phyloP scores from a whole-genome alignment of 2,329 filamentous ascomycete species.

The Triangularia setosa region DNA sequence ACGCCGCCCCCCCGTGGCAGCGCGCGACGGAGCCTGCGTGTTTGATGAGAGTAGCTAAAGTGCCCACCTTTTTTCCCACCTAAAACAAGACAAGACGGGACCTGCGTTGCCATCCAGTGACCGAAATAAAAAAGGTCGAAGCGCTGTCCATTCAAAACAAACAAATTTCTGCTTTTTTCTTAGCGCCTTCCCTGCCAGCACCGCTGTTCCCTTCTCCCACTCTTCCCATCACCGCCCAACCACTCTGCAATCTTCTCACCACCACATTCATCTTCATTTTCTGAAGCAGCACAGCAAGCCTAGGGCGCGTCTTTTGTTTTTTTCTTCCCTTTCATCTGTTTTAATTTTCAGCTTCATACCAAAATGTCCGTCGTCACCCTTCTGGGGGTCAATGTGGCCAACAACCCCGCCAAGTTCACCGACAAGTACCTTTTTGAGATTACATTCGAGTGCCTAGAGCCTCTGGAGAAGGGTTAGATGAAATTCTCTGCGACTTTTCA shows the following conservation, averaged over 20 bases:
- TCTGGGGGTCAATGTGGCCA: slow-evolving; percentile 89
- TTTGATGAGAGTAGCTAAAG: background rate
- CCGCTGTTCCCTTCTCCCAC: background rate
- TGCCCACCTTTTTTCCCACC: background rate
- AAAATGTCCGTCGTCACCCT: slow-evolving; percentile 95
- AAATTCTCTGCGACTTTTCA: too few relatives aligned
- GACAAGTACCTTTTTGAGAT: slow-evolving; percentile 97
- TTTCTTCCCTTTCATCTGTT: background rate
- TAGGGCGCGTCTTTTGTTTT: background rate
- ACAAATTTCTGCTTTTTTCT: slow-evolving; percentile 1
- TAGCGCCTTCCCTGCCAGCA: background rate
- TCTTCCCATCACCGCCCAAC: background rate
- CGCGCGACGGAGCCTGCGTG: background rate
- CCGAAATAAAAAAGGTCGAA: background rate
- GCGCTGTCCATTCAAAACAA: slow-evolving; percentile 7
- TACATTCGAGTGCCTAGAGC: slow-evolving; percentile 95
- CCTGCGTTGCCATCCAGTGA: background rate
- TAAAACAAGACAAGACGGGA: background rate
- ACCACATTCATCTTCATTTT: background rate
- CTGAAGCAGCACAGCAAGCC: background rate
- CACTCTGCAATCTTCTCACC: background rate
- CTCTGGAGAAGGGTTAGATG: slow-evolving; percentile 83
- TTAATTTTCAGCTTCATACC: slow-evolving; percentile 19
- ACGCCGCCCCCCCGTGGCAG: slow-evolving; percentile 8
- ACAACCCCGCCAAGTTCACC: slow-evolving; percentile 93